Base-by-base conservation (phyloP, 1,284 basidiomycete species). In the Cryptococcus hybrid region DNA sequence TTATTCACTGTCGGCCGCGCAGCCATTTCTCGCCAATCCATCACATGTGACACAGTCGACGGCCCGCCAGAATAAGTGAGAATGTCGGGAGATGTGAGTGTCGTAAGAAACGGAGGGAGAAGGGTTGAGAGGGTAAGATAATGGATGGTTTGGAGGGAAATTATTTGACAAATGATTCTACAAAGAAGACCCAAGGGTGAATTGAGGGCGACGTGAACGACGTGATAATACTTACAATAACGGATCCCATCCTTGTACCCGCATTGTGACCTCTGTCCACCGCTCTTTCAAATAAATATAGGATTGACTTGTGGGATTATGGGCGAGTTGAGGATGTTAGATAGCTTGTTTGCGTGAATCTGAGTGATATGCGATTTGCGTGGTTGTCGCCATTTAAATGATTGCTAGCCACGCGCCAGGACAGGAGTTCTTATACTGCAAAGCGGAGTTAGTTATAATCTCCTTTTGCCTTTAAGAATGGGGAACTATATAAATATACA, bases 111-210 rank as follows among this genome's bases (percentile, higher is more conserved):
- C 1, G 90, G 88, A 1, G 94, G 92, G n/a, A 89, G 80, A 57
- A 96, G 80, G 56, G 95, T 65, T 7, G 88, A 86, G 52, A 98
- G 83, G 2, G 88, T 88, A 52, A 98, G 81, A 78, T 98, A 98
- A 79, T 98, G 94, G 35, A 96, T 78, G 0, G 90, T 86, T 80
- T 98, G 95, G 68, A 98, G 82, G 13, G 90, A 86, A 57, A 96
- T 83, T 18, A 77, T 76, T 64, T 79, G 77, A 54, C 72, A 77
- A 52, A 79, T 75, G 53, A 79, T 74, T 39, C 76, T 77, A 55
- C 7, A 24, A 12, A 7, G 47, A 13, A 12, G 42, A 7, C 24
- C 18, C 39, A 37, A 47, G 15, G 1, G 58, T 70, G 55, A 70
- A 67, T 54, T 36, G 43, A 12, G 1, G 34, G 30, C 34, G 35